These are phyloP conservation scores for Thecaphora frezii DNA, from an alignment of 1,284 basidiomycete genomes.

Conservation along the genomic window DNA sequence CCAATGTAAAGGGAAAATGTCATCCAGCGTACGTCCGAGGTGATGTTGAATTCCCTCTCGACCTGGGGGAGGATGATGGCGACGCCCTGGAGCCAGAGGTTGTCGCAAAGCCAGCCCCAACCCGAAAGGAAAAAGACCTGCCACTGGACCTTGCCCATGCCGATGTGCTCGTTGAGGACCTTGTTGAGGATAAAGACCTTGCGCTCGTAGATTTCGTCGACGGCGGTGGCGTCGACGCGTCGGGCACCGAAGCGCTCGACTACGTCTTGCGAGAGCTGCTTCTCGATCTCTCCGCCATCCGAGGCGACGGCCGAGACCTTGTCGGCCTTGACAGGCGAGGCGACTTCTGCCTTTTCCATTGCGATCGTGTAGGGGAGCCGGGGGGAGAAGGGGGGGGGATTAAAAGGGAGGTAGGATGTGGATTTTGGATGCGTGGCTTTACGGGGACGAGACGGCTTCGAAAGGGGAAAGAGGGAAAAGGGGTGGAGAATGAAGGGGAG, in stretches of 20 bases:
- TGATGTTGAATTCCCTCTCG: slow-evolving; percentile 45
- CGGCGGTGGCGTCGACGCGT: slow-evolving; percentile 25
- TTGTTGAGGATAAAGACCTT: slow-evolving; percentile 57
- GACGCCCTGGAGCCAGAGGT: slow-evolving; percentile 55
- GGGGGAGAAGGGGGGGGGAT: not conserved
- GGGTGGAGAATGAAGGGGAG: no score
- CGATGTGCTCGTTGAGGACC: slow-evolving; percentile 56
- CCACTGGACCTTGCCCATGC: slow-evolving; percentile 54
- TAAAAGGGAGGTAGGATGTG: not conserved
- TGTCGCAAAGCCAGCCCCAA: slow-evolving; percentile 53
- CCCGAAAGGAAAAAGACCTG: slow-evolving; percentile 46
- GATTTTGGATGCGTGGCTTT: no score
- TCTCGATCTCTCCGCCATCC: slow-evolving; percentile 22
- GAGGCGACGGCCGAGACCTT: slow-evolving; percentile 15
- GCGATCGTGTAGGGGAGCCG: not conserved
- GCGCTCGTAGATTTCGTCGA: slow-evolving; percentile 50
- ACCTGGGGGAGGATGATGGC: slow-evolving; percentile 54
- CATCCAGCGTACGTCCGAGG: slow-evolving; percentile 39
- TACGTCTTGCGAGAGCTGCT: slow-evolving; percentile 20
- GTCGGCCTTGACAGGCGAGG: slow-evolving; percentile 14
- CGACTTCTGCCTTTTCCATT: no score
- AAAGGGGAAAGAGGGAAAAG: no score
- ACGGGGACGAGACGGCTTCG: no score
- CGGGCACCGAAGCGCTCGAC: slow-evolving; percentile 2
- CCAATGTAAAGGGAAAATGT: slow-evolving; percentile 53